Base-by-base conservation (phyloP, 805 yeast genomes). In the Komagataella mondaviorum region DNA sequence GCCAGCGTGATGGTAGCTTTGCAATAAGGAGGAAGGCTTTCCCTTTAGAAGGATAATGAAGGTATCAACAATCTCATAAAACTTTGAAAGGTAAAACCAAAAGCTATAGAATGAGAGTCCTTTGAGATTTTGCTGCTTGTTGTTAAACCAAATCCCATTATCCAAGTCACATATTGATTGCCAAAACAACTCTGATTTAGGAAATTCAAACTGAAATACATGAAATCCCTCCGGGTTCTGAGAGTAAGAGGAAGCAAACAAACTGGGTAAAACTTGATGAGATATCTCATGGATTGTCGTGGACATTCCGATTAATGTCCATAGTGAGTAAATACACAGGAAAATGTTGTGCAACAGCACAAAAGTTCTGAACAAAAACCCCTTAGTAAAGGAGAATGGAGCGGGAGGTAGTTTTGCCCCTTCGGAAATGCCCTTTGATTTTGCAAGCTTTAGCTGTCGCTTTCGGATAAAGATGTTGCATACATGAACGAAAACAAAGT, bases 1-100 rank as follows among this genome's bases (percentile, higher is more conserved):
- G 23, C 89, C 89, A 4, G 88, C 77, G 63, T 83, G 89, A 62
- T 83, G 89, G 66, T 83, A 83, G 52, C 85, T 78, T 64, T 83
- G 89, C 59, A 83, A 70, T 52, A 83, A 67, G 5, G 83, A 77
- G 12, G 85, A 77, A 14, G 80, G 83, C 61, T 74, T 72, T 46
- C 89, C 89, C 64, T 83, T 83, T 53, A 81, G 68, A 51, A 83
- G 68, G 52, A 83, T 83, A 56, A 83, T 78, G 43, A 76, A 63
- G 4, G 89, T 83, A 64, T 83, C 89, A 16, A 83, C 57, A 46
- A 83, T 82, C 64, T 83, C 89, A 60, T 83, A 83, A 59, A 78
- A 83, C 65, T 83, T 83, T 55, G 85, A 78, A 47, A 83, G 62
- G 63, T 83, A 83, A 61, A 83, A 83, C 70, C 80, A 72, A 68